Base-by-base conservation (phyloP, 371 early-diverging fungal species). In the Saksenaea oblongispora region DNA sequence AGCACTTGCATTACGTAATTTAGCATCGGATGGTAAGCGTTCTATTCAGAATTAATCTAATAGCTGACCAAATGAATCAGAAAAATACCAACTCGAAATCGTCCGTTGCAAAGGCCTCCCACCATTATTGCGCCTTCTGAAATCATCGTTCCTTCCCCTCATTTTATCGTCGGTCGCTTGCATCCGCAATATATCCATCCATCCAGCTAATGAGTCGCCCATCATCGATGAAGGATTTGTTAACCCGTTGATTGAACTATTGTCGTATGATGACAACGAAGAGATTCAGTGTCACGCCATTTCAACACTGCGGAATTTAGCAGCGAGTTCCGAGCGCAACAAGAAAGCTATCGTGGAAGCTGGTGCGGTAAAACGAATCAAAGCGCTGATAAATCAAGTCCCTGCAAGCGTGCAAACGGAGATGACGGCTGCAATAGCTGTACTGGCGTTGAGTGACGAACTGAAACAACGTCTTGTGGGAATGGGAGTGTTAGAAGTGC, bases 111-210 rank as follows among this genome's bases (percentile, higher is more conserved):
- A 88, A 55, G 96, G 93, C 1, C 83, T 95, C 44, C 80, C 87
- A 1, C 87, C 92, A 15, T 80, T 95, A 1, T 78, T 92, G 5
- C 85, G 88, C 28, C 82, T 93, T 51, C 76, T 95, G 36, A 88
- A 92, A 71, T 91, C 93, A 26, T 84, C 88, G 0, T 90, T 91
- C 62, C 78, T 88, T 35, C 89, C 92, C 24, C 80, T 94, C 62
- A 91, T 93, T 24, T 73, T 93, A 2, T 93, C 96, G 1, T 92
- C 95, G 3, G 93, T 93, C n/a, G 96, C 96, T 15, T 95, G 96
- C 69, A 84, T 95, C 60, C 90, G 96, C 59, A 96, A 96, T 72
- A 87, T 96, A 59, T 95, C 95, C 56, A 96, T 96, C 56, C 93
- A 94, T 66, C 88, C 93, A 5, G 78, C 86, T 27, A 95, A 95